Evolutionary conservation across 192 early-diverging fungal genomes (phyloP).

Genomic region (Linderina pennispora): DNA sequence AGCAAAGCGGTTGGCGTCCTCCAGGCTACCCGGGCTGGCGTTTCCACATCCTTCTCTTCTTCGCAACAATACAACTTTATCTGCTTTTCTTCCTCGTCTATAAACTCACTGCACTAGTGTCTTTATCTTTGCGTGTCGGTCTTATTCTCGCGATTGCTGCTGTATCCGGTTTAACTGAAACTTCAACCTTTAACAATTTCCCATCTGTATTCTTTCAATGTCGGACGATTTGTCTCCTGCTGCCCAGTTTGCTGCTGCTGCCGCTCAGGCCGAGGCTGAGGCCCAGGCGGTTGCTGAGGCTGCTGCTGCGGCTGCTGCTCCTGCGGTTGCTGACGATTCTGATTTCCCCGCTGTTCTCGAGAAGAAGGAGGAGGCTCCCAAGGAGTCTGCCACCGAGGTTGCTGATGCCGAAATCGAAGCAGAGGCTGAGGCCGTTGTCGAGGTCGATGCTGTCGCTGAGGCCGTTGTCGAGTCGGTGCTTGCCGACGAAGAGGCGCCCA

Average conservation of each 20-base stretch:
- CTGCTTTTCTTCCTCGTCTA: neutral
- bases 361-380: too few relatives aligned
- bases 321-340: neutral
- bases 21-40: too few relatives aligned
- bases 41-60: too few relatives aligned
- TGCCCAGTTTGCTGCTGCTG: slow-evolving; percentile 40
- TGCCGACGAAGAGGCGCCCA: neutral
- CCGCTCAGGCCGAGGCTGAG: slow-evolving; percentile 9
- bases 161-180: too few relatives aligned
- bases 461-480: neutral
- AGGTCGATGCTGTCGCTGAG: neutral
- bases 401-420: neutral
- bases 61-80: neutral
- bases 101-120: neutral
- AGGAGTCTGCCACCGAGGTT: neutral
- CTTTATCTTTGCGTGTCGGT: slow-evolving; percentile 29
- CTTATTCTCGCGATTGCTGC: neutral
- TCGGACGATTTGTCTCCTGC: slow-evolving; percentile 30
- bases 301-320: slow-evolving; percentile 1
- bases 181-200: too few relatives aligned
- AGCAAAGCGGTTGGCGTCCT: too few relatives aligned
- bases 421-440: neutral
- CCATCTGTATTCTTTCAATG: slow-evolving; percentile 11
- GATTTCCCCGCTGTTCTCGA: neutral
- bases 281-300: neutral